Conservation (phyloP, 768 basidiomycete species). For the Mycena sanguinolenta region DNA sequence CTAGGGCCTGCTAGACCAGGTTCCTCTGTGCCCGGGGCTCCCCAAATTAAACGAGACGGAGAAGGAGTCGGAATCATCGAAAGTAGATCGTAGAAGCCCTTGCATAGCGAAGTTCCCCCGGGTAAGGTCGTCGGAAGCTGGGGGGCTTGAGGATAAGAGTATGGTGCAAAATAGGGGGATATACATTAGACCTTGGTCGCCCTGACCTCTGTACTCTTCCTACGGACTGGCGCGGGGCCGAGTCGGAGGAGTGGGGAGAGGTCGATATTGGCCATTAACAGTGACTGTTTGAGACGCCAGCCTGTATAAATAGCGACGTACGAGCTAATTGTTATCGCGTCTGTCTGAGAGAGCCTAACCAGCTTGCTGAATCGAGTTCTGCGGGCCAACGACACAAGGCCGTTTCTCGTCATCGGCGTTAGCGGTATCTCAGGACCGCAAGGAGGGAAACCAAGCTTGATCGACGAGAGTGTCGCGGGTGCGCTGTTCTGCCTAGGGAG, state of each 20-base stretch:
- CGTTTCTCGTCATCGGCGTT: not conserved
- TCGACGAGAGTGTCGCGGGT: not conserved
- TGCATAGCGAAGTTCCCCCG: conserved; percentile 82
- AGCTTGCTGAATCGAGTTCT: not conserved
- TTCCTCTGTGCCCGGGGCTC: conserved; percentile 54
- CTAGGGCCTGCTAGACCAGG: conserved; percentile 72
- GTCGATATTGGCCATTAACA: conserved; percentile 35
- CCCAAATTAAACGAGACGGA: conserved; percentile 77
- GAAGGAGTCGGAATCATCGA: conserved; percentile 82
- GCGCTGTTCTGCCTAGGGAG: not conserved
- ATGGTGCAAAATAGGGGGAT: conserved; percentile 53
- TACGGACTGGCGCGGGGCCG: conserved; percentile 30
- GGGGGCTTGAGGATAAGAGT: conserved; percentile 53
- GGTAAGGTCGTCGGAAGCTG: conserved; percentile 66
- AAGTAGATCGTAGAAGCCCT: conserved; percentile 91
- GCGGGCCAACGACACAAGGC: not conserved
- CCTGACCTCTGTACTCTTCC: conserved; percentile 26
- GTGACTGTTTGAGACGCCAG: not conserved
- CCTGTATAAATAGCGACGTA: conserved; percentile 38
- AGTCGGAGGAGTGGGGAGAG: conserved; percentile 48
- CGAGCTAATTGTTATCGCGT: conserved; percentile 82
- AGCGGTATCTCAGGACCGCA: not conserved
- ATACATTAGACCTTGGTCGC: conserved; percentile 48
- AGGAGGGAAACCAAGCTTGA: not conserved
- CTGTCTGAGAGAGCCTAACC: no score